These are phyloP conservation scores for Chlorella variabilis DNA, from an alignment of 163 green algal species.

Conservation along the genomic window DNA sequence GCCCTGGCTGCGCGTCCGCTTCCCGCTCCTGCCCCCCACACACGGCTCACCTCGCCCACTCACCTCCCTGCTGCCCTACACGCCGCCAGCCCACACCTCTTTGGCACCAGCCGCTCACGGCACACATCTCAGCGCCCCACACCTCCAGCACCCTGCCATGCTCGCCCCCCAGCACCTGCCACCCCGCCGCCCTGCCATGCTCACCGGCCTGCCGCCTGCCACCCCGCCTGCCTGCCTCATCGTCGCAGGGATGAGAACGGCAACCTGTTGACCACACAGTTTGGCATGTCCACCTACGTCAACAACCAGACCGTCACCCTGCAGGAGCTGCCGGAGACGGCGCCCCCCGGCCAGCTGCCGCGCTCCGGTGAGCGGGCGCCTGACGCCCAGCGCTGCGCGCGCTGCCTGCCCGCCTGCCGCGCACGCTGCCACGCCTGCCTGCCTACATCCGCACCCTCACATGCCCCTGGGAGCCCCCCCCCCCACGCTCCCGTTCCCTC, in stretches of 20 bases:
- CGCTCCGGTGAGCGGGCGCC: conserved; percentile 68
- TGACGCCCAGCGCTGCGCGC: too few species aligned
- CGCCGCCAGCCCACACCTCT: too few species aligned
- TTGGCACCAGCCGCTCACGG: too few species aligned
- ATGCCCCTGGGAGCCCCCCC: background rate
- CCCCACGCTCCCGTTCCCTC: background rate
- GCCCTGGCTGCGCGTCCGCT: too few species aligned
- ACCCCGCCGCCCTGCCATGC: background rate
- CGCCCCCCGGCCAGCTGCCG: conserved; percentile 94
- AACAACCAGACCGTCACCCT: conserved; percentile 92
- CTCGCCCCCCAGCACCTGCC: too few species aligned
- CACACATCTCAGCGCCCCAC: too few species aligned
- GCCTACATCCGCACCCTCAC: background rate
- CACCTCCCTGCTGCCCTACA: too few species aligned
- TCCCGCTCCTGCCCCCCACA: too few species aligned
- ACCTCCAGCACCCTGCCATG: too few species aligned
- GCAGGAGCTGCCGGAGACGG: conserved; percentile 98
- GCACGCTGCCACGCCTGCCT: too few species aligned
- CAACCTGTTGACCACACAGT: conserved; percentile 85
- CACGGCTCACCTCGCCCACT: too few species aligned
- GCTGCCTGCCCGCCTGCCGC: too few species aligned
- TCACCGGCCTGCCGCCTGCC: background rate
- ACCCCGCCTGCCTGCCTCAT: background rate
- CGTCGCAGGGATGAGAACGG: conserved; percentile 73
- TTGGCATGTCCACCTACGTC: conserved; percentile 90